A percentile compares a stretch with the other conserved stretches of the same genome.
These are phyloP conservation scores for Polytrichum formosum DNA, from an alignment of 225 moss, liverwort and hornwort species.

Conservation along the genomic window DNA sequence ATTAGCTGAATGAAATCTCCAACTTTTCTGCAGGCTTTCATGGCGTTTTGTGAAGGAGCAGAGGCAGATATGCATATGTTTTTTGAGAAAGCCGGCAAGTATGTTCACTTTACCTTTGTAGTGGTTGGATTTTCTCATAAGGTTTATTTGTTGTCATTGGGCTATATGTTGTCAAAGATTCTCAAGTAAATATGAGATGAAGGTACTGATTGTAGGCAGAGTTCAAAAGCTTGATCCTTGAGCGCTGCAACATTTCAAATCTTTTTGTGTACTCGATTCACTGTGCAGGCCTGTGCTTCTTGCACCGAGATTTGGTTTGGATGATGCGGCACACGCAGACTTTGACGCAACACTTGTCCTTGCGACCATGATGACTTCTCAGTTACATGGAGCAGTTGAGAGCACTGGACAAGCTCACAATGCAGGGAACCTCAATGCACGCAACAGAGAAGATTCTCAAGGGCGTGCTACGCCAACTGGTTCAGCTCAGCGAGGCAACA, in stretches of 20 bases:
- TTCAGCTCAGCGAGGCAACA: slow-evolving; percentile 38
- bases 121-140: background rate
- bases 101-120: slow-evolving; percentile 24
- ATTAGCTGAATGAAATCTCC: background rate
- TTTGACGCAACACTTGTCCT: slow-evolving; percentile 95
- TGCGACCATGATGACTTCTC: slow-evolving; percentile 89
- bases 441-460: slow-evolving; percentile 42
- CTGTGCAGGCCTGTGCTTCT: slow-evolving; percentile 80
- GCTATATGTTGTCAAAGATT: too few species aligned
- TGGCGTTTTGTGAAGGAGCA: slow-evolving; percentile 92
- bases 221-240: too few species aligned
- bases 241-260: too few species aligned
- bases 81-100: slow-evolving; percentile 97
- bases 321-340: slow-evolving; percentile 83
- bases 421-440: slow-evolving; percentile 45
- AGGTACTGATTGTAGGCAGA: too few species aligned
- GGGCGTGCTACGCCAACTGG: slow-evolving; percentile 31
- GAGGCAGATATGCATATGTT: slow-evolving; percentile 94
- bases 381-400: slow-evolving; percentile 65
- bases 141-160: background rate
- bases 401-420: slow-evolving; percentile 55
- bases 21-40: slow-evolving; percentile 69
- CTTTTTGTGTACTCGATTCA: slow-evolving; percentile 1
- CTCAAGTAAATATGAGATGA: too few species aligned
- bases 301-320: slow-evolving; percentile 92